These are phyloP conservation scores for Haplographium delicatum DNA, from an alignment of 495 filamentous ascomycete species.

Conservation along the genomic window DNA sequence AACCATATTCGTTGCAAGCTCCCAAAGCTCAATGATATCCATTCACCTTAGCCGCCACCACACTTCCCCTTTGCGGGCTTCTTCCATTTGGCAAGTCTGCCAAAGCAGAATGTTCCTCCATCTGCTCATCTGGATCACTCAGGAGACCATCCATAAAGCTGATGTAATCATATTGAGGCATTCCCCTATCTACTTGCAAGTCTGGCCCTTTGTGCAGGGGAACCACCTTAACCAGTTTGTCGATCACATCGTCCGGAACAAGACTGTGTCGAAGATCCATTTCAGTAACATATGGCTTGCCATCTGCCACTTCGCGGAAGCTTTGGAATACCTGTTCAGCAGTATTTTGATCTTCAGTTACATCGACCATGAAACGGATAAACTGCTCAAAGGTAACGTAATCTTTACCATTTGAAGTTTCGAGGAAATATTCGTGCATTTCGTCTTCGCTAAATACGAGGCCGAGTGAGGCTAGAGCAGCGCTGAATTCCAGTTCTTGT, in stretches of 20 bases:
- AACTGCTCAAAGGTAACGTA: conserved; percentile 97
- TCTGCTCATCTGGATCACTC: conserved; percentile 15
- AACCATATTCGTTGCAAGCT: no score
- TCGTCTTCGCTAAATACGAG: conserved; percentile 93
- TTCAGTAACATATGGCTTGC: conserved; percentile 97
- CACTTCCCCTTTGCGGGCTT: conserved; percentile 9
- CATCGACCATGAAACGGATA: conserved; percentile 97
- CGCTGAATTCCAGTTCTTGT: conserved; percentile 92
- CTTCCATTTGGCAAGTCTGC: conserved; percentile 23
- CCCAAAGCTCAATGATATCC: conserved; percentile 11
- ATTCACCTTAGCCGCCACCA: conserved; percentile 2
- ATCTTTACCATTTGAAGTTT: conserved; percentile 66
- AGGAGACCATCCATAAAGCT: conserved; percentile 85
- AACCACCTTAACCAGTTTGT: conserved; percentile 82
- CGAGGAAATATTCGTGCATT: conserved; percentile 87
- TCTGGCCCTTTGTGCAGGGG: conserved; percentile 76
- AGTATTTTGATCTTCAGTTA: conserved; percentile 97
- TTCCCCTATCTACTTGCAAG: conserved; percentile 67
- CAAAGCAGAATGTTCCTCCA: conserved; percentile 7
- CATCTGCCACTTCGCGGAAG: conserved; percentile 95
- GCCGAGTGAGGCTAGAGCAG: conserved; percentile 86
- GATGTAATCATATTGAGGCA: conserved; percentile 85
- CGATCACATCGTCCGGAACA: conserved; percentile 92
- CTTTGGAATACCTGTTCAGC: conserved; percentile 97
- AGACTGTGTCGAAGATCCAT: conserved; percentile 91